phyloP scores from a whole-genome alignment of 805 yeast genomes.

The Myxozyma nipponensis region DNA sequence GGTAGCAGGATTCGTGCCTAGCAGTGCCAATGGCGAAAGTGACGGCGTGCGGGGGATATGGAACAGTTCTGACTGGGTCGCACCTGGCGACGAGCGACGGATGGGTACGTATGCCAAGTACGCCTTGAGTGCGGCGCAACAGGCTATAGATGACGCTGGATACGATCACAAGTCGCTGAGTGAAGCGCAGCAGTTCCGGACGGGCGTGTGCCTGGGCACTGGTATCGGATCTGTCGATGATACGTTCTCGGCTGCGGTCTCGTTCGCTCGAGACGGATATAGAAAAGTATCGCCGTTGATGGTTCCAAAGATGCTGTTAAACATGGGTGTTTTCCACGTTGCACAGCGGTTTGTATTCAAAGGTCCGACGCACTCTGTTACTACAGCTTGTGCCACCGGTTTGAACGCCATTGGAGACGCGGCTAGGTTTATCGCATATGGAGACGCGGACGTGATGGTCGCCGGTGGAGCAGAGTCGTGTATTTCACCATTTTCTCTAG shows the following conservation, averaged over 20 bases:
- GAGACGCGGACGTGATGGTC: constrained; percentile 79
- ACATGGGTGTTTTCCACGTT: constrained; percentile 93
- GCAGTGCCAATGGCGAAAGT: constrained; percentile 37
- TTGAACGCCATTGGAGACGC: constrained; percentile 93
- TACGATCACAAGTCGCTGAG: constrained; percentile 41
- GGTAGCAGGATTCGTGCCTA: constrained; percentile 73
- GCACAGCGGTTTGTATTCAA: constrained; percentile 70
- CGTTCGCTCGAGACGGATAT: constrained; percentile 48
- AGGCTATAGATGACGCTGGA: constrained; percentile 70
- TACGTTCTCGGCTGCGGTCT: constrained; percentile 57
- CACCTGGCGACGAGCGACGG: constrained; percentile 50
- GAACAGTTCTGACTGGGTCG: constrained; percentile 51
- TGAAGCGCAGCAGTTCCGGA: constrained; percentile 30
- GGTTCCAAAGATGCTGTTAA: constrained; percentile 75
- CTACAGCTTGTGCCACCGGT: constrained; percentile 98
- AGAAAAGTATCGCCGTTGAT: constrained; percentile 78
- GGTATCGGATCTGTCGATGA: constrained; percentile 89
- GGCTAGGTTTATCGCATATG: constrained; percentile 67
- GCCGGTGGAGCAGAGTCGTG: constrained; percentile 95
- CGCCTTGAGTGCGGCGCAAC: constrained; percentile 69
- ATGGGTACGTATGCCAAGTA: constrained; percentile 72
- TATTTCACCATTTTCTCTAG: constrained; percentile 77
- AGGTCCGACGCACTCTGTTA: constrained; percentile 84
- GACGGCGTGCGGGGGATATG: constrained; percentile 49
- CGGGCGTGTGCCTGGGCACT: constrained; percentile 86